phyloP scores from a whole-genome alignment of 2,329 filamentous ascomycete species.

The Coniochaeta sp. region DNA sequence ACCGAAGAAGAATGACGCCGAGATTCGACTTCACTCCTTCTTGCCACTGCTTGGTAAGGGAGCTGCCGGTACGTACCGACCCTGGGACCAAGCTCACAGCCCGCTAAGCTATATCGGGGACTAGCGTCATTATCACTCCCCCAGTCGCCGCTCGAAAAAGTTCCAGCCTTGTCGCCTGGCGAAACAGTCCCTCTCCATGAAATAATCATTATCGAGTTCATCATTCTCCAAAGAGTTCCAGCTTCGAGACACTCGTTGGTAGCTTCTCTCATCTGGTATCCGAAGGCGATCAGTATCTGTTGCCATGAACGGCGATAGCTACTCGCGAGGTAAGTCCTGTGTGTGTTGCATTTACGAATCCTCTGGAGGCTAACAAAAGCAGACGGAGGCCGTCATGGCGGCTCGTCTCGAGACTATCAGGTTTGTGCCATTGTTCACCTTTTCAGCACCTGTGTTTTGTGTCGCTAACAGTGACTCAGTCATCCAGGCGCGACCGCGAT shows the following conservation, averaged over 20 bases:
- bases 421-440: constrained; percentile 25
- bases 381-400: constrained; percentile 40
- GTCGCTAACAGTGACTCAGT: not conserved
- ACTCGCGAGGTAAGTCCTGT: constrained; percentile 59
- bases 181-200: not conserved
- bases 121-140: not conserved
- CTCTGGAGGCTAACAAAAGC: constrained; percentile 2
- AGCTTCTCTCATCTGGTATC: not conserved
- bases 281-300: constrained; percentile 3
- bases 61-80: not conserved
- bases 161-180: constrained; percentile 31
- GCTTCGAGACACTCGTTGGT: not conserved
- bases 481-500: constrained; percentile 20
- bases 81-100: not conserved
- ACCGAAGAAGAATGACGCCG: not conserved
- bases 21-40: not conserved
- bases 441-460: not conserved
- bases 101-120: constrained; percentile 15
- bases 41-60: not conserved
- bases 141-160: constrained; percentile 25
- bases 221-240: not conserved
- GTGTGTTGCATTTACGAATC: not conserved
- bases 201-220: not conserved
- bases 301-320: constrained; percentile 77
- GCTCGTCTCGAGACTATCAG: constrained; percentile 45